A percentile compares a stretch with the other conserved stretches of the same genome.
These are phyloP conservation scores for Mycena maculata DNA, from an alignment of 768 basidiomycete genomes.

Conservation along the genomic window DNA sequence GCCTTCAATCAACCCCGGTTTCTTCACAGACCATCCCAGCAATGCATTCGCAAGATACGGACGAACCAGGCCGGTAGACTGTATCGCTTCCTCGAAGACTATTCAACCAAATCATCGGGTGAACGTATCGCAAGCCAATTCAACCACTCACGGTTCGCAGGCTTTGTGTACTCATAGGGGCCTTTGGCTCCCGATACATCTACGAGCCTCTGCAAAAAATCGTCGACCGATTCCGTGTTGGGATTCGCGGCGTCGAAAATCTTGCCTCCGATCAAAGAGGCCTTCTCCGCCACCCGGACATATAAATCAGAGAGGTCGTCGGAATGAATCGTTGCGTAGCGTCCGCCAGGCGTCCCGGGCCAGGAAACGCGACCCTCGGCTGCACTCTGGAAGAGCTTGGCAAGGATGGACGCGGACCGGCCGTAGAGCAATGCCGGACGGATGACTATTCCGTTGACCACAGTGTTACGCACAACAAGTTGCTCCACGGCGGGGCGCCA, in stretches of 20 bases:
- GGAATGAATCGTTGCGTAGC: conserved; percentile 49
- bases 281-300: conserved; percentile 53
- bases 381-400: conserved; percentile 46
- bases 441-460: conserved; percentile 57
- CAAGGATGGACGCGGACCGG: conserved; percentile 51
- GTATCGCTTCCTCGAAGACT: conserved; percentile 52
- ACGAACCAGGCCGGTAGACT: conserved; percentile 45
- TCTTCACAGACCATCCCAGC: conserved; percentile 57
- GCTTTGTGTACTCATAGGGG: conserved; percentile 47
- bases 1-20: conserved; percentile 55
- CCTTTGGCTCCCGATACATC: conserved; percentile 51
- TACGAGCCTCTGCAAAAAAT: conserved; percentile 51
- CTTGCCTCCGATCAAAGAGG: conserved; percentile 47
- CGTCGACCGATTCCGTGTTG: conserved; percentile 52
- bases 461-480: conserved; percentile 39
- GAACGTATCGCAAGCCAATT: neutral
- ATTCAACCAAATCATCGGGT: neutral
- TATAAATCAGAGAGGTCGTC: conserved; percentile 62
- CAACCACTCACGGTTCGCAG: conserved; percentile 48
- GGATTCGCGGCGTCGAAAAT: conserved; percentile 57
- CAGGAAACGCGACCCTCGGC: conserved; percentile 40
- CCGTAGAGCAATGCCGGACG: conserved; percentile 59
- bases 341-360: conserved; percentile 28
- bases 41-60: conserved; percentile 55
- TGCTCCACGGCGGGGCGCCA: conserved; percentile 52